These are phyloP conservation scores for Aristolochia californica DNA, from an alignment of 164 flowering plant genomes.

Conservation along the genomic window DNA sequence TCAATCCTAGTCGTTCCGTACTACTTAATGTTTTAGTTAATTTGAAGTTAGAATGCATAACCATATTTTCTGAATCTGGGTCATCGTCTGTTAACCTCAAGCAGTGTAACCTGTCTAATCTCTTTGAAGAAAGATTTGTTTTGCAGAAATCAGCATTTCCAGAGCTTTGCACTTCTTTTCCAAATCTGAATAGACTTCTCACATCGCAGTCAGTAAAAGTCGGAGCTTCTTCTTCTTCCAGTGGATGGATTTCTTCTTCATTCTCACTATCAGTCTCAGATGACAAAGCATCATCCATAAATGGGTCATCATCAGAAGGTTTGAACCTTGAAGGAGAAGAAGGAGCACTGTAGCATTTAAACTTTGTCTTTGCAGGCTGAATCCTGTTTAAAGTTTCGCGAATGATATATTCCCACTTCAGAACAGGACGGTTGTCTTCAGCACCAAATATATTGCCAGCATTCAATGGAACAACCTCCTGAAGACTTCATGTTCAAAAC, in stretches of 20 bases:
- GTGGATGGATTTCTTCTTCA: slow-evolving; percentile 58
- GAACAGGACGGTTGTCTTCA: slow-evolving; percentile 71
- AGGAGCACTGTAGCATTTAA: slow-evolving; percentile 71
- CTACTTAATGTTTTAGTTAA: slow-evolving; percentile 53
- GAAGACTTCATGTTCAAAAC: slow-evolving; percentile 43
- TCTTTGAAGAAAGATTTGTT: slow-evolving; percentile 45
- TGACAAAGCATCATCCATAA: slow-evolving; percentile 53
- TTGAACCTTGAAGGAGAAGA: slow-evolving; percentile 87
- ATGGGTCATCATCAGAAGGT: slow-evolving; percentile 61
- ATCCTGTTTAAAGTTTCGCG: slow-evolving; percentile 61
- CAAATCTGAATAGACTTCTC: slow-evolving; percentile 12
- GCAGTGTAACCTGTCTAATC: slow-evolving; percentile 37
- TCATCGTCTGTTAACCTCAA: slow-evolving; percentile 23
- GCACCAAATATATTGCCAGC: slow-evolving; percentile 94
- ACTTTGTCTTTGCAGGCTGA: slow-evolving; percentile 33
- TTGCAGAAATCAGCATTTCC: slow-evolving; percentile 13
- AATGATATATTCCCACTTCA: slow-evolving; percentile 74
- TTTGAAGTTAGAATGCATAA: slow-evolving; percentile 13
- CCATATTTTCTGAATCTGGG: slow-evolving; percentile 21
- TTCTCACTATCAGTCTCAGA: slow-evolving; percentile 51
- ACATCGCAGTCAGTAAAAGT: slow-evolving; percentile 13
- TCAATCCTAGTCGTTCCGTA: slow-evolving; percentile 65
- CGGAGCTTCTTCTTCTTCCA: slow-evolving; percentile 34
- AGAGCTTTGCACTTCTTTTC: slow-evolving; percentile 11
- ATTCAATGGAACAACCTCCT: slow-evolving; percentile 92